phyloP scores from a whole-genome alignment of 805 yeast genomes.

The Barnettozyma wickerhamii region DNA sequence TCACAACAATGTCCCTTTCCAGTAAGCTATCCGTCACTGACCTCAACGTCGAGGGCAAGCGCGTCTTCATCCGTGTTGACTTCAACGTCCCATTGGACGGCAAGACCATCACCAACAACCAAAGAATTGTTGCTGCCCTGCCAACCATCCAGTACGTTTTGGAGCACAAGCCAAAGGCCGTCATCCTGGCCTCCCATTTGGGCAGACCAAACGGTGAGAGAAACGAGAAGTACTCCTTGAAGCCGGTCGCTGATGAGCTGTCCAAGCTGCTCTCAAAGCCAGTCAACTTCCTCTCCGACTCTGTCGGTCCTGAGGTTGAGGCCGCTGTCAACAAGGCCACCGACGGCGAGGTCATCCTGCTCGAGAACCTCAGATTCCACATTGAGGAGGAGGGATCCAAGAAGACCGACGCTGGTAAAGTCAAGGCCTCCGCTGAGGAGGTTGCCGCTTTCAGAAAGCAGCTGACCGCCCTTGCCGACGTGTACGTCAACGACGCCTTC shows the following conservation, averaged over 20 bases:
- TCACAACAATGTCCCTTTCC: constrained; percentile 95
- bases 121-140: constrained; percentile 98
- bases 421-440: constrained; percentile 82
- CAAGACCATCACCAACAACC: constrained; percentile 96
- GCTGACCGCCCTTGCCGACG: constrained; percentile 91
- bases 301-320: constrained; percentile 91
- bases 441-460: constrained; percentile 86
- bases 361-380: constrained; percentile 98
- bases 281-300: constrained; percentile 82
- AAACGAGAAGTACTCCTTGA: constrained; percentile 80
- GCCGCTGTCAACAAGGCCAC: constrained; percentile 67
- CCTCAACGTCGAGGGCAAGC: constrained; percentile 78
- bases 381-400: constrained; percentile 94
- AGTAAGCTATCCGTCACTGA: constrained; percentile 92
- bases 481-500: constrained; percentile 96
- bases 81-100: constrained; percentile 96
- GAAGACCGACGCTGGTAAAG: constrained; percentile 88
- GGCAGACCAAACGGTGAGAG: constrained; percentile 99
- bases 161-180: constrained; percentile 86
- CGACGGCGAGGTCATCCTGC: constrained; percentile 78
- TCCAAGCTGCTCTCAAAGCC: constrained; percentile 65
- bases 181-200: constrained; percentile 92
- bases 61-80: constrained; percentile 98
- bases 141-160: constrained; percentile 96
- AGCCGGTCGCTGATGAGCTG: constrained; percentile 92